phyloP scores from a whole-genome alignment of 1,139 yeast species.

The Debaryomyces fabryi region DNA sequence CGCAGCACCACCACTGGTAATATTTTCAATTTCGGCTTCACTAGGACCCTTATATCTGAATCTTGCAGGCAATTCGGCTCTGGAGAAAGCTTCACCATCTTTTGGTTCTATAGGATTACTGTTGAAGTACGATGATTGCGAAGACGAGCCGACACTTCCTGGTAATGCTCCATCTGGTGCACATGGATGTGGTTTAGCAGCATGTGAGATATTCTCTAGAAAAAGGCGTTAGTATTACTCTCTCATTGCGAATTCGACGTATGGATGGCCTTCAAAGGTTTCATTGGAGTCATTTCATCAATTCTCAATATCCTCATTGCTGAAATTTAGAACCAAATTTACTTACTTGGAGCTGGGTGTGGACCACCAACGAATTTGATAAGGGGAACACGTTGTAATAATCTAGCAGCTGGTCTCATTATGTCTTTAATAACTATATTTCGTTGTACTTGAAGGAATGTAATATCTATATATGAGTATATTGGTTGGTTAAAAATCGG shows the following conservation, averaged over 20 bases:
- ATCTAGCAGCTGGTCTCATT: conserved; percentile 23
- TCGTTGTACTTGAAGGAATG: neutral
- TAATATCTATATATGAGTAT: neutral
- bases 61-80: conserved; percentile 68
- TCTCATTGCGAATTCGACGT: neutral
- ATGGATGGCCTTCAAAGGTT: neutral
- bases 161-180: conserved; percentile 58
- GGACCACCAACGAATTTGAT: conserved; percentile 67
- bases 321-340: conserved; percentile 6
- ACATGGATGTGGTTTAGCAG: conserved; percentile 47
- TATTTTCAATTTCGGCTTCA: conserved; percentile 70
- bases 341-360: conserved; percentile 54
- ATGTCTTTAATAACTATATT: conserved; percentile 3
- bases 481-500: neutral
- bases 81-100: conserved; percentile 55
- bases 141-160: conserved; percentile 27
- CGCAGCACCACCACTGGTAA: conserved; percentile 79
- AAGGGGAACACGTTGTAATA: conserved; percentile 52
- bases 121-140: conserved; percentile 24
- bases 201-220: conserved; percentile 26
- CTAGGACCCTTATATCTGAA: conserved; percentile 67
- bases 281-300: neutral
- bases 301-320: neutral
- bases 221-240: conserved; percentile 22
- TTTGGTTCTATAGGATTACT: conserved; percentile 41